Base-by-base conservation (phyloP, 163 green algal genomes). In the Smithsoniella earleae region DNA sequence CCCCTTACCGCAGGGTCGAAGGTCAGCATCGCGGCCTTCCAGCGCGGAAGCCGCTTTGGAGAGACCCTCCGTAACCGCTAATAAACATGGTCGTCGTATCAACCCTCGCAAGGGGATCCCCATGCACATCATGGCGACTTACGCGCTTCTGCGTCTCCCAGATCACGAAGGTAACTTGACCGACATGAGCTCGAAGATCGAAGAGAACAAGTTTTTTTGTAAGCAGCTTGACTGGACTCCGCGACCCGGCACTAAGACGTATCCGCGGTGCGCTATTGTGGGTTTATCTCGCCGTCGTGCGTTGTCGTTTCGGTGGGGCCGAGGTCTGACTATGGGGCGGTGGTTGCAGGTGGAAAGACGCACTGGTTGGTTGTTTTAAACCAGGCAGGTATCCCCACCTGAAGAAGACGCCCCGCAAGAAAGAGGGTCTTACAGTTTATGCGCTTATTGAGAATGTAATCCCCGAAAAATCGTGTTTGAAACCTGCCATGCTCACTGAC, bases 301-400 rank as follows among this genome's bases (percentile, higher is more conserved):
- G n/a, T n/a, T n/a, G n/a, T n/a, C n/a, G n/a, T n/a, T n/a, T n/a
- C n/a, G n/a, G n/a, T n/a, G n/a, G n/a, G n/a, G n/a, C n/a, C n/a
- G n/a, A n/a, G n/a, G n/a, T n/a, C n/a, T n/a, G n/a, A n/a, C n/a
- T n/a, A n/a, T n/a, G n/a, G n/a, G n/a, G n/a, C n/a, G n/a, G n/a
- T n/a, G 58, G 18, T 5, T 75, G 58, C 58, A 69, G 58, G 58
- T 69, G 45, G 78, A 82, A 82, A 69, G 78, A 82, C 30, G 73
- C 78, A 31, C 62, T 82, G 37, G 63, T 82, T 18, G 78, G 78
- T 22, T 82, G 78, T 72, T 82, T 82, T 72, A 82, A 82, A 75
- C 38, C 62, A 3, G 74, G 74, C 3, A 74, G 78, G 38, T 82
- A 82, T 72, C 69, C 74, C 2, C 74, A 82, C 74, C 69, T 82